phyloP scores from a whole-genome alignment of 176 grass and related monocot species.

The Ensete ventricosum region DNA sequence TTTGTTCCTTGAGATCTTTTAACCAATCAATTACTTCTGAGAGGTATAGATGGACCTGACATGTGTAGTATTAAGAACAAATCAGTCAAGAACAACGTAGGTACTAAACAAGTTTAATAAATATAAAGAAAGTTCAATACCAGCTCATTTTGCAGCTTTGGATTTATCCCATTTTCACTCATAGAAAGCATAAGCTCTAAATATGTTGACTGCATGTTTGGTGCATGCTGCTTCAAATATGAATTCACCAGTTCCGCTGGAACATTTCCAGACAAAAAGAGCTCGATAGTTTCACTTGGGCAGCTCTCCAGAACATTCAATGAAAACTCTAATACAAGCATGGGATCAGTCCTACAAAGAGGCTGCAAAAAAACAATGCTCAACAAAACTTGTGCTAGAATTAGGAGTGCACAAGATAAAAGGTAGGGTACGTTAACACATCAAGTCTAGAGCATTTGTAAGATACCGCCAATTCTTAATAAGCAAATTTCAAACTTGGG shows the following conservation, averaged over 20 bases:
- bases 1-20: conserved; percentile 71
- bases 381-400: background rate
- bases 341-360: conserved; percentile 89
- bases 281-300: conserved; percentile 81
- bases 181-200: conserved; percentile 97
- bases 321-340: conserved; percentile 93
- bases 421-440: background rate
- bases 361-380: conserved; percentile 52
- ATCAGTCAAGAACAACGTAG: background rate
- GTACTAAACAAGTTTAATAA: background rate
- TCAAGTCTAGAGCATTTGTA: background rate
- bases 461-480: too few species aligned
- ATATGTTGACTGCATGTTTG: conserved; percentile 94
- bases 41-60: conserved; percentile 94
- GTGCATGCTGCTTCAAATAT: conserved; percentile 93
- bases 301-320: conserved; percentile 81
- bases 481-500: too few species aligned
- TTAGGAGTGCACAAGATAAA: background rate
- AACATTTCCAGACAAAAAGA: conserved; percentile 98
- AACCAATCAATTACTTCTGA: conserved; percentile 95
- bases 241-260: conserved; percentile 98
- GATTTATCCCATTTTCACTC: conserved; percentile 80
- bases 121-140: conserved; percentile 22
- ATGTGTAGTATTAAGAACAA: conserved; percentile 15
- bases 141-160: conserved; percentile 97